Evolutionary conservation across 306 rosid genomes (phyloP).

Genomic region (Casuarina glauca): DNA sequence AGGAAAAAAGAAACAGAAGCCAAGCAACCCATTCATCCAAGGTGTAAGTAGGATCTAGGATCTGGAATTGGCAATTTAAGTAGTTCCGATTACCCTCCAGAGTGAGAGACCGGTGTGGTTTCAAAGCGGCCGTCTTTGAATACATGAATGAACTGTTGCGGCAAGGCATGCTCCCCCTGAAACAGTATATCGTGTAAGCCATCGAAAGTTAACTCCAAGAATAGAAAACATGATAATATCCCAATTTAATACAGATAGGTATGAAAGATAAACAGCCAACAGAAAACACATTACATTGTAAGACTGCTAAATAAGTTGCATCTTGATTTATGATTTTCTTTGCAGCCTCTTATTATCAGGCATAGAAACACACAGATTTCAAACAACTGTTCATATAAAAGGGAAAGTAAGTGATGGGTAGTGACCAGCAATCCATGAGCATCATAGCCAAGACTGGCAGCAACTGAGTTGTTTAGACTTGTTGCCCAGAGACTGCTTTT

Average conservation of each 20-base stretch:
- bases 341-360: background rate
- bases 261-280: background rate
- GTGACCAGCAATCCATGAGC: background rate
- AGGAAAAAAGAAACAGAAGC: constrained; percentile 40
- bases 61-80: constrained; percentile 26
- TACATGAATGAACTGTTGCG: constrained; percentile 73
- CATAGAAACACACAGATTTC: background rate
- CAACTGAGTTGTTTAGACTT: background rate
- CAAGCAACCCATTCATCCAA: constrained; percentile 44
- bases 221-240: constrained; percentile 7
- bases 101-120: constrained; percentile 88
- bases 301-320: background rate
- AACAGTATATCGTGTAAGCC: constrained; percentile 19
- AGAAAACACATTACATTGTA: background rate
- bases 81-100: constrained; percentile 72
- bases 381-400: too few relatives aligned
- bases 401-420: background rate
- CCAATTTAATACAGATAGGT: background rate
- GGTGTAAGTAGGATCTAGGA: constrained; percentile 25
- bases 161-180: constrained; percentile 95
- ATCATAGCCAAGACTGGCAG: background rate
- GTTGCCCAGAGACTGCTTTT: too few relatives aligned
- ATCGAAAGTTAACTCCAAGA: background rate
- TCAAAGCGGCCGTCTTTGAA: constrained; percentile 83
- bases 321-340: background rate